phyloP scores from a whole-genome alignment of 768 basidiomycete genomes.

The Daedalea quercina region DNA sequence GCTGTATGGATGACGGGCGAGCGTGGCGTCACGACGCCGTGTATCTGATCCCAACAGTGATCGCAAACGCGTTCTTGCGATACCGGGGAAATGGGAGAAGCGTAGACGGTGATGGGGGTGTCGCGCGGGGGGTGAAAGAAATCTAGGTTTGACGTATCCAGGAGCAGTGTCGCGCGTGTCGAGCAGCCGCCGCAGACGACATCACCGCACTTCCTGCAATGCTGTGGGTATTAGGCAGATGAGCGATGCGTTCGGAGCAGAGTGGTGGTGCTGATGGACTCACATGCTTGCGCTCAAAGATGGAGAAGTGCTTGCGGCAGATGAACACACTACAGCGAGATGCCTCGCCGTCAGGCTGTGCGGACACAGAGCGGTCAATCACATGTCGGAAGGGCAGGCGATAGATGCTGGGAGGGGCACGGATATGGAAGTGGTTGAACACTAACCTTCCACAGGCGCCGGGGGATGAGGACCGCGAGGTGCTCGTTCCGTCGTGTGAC shows the following conservation, averaged over 20 bases:
- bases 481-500: constrained; percentile 50
- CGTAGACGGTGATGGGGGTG: constrained; percentile 50
- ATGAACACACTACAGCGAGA: constrained; percentile 66
- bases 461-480: constrained; percentile 68
- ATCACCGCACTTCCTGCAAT: constrained; percentile 82
- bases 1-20: constrained; percentile 31
- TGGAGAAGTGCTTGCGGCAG: constrained; percentile 56
- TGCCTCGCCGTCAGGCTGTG: constrained; percentile 56
- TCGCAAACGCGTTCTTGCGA: constrained; percentile 61
- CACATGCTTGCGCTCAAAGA: constrained; percentile 73
- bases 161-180: constrained; percentile 49
- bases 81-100: constrained; percentile 56
- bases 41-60: constrained; percentile 70
- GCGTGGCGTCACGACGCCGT: constrained; percentile 40
- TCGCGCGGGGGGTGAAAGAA: constrained; percentile 70
- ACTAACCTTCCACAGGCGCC: constrained; percentile 63
- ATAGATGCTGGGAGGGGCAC: constrained; percentile 1
- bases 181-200: constrained; percentile 66
- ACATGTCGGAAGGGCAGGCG: constrained; percentile 10
- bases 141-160: constrained; percentile 64
- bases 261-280: constrained; percentile 23
- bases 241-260: constrained; percentile 18
- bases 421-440: constrained; percentile 9
- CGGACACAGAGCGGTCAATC: constrained; percentile 16
- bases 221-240: constrained; percentile 32